phyloP scores from a whole-genome alignment of 208 protist genomes.

The Leishmania braziliensis region DNA sequence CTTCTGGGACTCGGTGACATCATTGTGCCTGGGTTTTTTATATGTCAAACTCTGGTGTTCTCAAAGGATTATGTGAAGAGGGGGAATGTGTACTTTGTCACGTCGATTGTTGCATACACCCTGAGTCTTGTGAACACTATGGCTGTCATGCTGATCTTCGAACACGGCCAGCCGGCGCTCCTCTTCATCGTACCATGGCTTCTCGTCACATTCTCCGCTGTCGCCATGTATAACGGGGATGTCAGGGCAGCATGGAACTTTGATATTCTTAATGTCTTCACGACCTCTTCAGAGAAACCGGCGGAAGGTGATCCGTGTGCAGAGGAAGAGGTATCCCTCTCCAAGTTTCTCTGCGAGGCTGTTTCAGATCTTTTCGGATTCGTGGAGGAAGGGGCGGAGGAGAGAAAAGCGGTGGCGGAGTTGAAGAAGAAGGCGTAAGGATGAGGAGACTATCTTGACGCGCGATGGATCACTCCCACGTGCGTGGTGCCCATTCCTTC shows the following conservation, averaged over 20 bases:
- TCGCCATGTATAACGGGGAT: conserved; percentile 64
- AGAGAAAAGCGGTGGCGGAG: conserved; percentile 18
- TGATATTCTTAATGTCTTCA: conserved; percentile 36
- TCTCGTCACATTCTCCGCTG: conserved; percentile 59
- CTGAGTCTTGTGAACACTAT: conserved; percentile 94
- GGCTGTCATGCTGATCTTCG: conserved; percentile 95
- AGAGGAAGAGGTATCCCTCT: conserved; percentile 34
- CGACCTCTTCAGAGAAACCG: conserved; percentile 2
- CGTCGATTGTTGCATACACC: conserved; percentile 86
- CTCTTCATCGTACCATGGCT: conserved; percentile 93
- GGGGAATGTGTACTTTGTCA: conserved; percentile 87
- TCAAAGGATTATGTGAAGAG: conserved; percentile 66
- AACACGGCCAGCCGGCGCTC: conserved; percentile 93
- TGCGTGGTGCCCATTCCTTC: not conserved
- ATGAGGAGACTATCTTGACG: not conserved
- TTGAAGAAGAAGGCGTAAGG: conserved; percentile 37
- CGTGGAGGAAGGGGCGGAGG: conserved; percentile 15
- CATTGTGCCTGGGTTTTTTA: conserved; percentile 96
- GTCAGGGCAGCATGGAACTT: conserved; percentile 58
- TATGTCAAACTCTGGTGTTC: conserved; percentile 95
- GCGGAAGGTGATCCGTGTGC: conserved; percentile 10
- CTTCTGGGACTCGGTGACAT: conserved; percentile 97
- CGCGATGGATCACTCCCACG: not conserved
- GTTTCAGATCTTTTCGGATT: conserved; percentile 54
- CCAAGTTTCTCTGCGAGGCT: conserved; percentile 23